phyloP scores from a whole-genome alignment of 352 stramenopile genomes.

The Phytopythium ostracodes region DNA sequence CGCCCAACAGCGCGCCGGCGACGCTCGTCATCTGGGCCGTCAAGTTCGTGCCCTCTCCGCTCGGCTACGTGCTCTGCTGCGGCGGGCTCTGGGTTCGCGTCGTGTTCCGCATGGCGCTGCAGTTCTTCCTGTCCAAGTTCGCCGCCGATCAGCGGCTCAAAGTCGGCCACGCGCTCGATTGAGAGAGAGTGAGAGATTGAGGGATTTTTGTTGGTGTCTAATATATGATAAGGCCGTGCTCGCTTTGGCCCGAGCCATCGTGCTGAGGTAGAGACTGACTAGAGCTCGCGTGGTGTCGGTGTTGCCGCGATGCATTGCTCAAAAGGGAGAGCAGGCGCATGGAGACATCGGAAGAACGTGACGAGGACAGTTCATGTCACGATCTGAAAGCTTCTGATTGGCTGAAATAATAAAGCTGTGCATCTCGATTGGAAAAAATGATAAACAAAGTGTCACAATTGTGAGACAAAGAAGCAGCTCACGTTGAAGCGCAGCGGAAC shows the following conservation, averaged over 20 bases:
- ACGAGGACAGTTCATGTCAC: not conserved
- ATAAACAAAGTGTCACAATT: not conserved
- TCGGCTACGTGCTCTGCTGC: conserved; percentile 47
- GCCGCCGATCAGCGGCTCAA: conserved; percentile 10
- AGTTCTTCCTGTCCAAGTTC: conserved; percentile 21
- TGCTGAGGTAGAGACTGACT: too few relatives aligned
- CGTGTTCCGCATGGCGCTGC: conserved; percentile 29
- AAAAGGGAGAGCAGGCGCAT: too few relatives aligned
- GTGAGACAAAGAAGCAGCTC: not conserved
- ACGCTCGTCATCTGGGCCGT: conserved; percentile 49
- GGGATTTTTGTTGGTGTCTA: not conserved
- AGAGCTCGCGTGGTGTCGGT: too few relatives aligned
- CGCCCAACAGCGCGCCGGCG: conserved; percentile 25
- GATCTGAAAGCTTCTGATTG: not conserved
- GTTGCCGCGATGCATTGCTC: too few relatives aligned
- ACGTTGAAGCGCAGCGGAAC: not conserved
- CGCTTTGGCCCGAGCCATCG: too few relatives aligned
- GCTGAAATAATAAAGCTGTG: not conserved
- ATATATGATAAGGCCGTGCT: not conserved
- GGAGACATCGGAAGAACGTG: not conserved
- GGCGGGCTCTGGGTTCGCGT: conserved; percentile 31
- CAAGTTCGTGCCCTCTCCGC: conserved; percentile 33
- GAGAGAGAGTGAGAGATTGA: not conserved
- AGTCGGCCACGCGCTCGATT: not conserved
- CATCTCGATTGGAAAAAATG: not conserved